A percentile compares a stretch with the other conserved stretches of the same genome.
These are phyloP conservation scores for Emmonsiellopsis sp. DNA, from an alignment of 2,329 filamentous ascomycete species.

Conservation along the genomic window DNA sequence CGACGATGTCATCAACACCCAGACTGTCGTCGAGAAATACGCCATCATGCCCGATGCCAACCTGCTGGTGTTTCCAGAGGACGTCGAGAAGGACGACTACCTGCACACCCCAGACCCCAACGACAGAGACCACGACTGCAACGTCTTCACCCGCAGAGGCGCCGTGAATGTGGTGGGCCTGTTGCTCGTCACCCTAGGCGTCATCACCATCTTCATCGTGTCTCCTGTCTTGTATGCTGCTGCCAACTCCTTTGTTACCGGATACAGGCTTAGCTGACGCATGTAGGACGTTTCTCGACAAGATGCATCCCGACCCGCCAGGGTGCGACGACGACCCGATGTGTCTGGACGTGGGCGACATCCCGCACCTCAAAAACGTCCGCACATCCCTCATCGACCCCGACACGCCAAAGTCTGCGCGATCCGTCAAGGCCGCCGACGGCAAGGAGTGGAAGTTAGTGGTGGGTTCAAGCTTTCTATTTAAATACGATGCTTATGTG, in stretches of 20 bases:
- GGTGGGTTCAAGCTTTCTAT: conserved; percentile 29
- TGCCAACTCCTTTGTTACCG: background rate
- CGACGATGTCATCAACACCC: conserved; percentile 58
- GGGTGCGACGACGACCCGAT: conserved; percentile 32
- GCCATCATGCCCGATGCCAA: conserved; percentile 61
- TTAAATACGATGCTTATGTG: background rate
- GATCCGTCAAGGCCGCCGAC: conserved; percentile 47
- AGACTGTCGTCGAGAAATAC: conserved; percentile 65
- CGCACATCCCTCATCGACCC: conserved; percentile 56
- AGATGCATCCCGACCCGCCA: conserved; percentile 20
- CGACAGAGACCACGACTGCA: conserved; percentile 53
- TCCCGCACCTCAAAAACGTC: conserved; percentile 51
- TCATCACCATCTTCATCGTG: conserved; percentile 58
- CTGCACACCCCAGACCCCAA: conserved; percentile 61
- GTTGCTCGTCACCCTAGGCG: conserved; percentile 49
- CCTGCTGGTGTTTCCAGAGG: conserved; percentile 59
- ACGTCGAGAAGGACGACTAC: conserved; percentile 65
- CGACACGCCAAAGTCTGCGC: conserved; percentile 52
- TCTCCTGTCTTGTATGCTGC: conserved; percentile 58
- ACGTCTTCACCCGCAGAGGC: conserved; percentile 57
- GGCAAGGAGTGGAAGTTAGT: conserved; percentile 56
- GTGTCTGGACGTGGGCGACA: conserved; percentile 43
- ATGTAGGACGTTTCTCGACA: conserved; percentile 49
- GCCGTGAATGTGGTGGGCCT: conserved; percentile 57
- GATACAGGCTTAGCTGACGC: background rate